phyloP scores from a whole-genome alignment of 768 basidiomycete species.

The Dendrothele bispora region DNA sequence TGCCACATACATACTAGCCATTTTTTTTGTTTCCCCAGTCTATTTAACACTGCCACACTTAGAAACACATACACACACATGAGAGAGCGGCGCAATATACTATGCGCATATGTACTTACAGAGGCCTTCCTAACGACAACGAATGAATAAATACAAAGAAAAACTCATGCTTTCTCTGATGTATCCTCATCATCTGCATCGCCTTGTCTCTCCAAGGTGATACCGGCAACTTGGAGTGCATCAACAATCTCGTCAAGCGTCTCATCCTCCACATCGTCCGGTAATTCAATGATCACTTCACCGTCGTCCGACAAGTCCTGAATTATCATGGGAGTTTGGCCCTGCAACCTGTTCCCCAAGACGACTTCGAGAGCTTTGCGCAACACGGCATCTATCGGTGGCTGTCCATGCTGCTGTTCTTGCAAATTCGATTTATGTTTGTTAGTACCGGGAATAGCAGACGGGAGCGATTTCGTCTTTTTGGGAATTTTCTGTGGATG shows the following conservation, averaged over 20 bases:
- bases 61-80: too few species aligned
- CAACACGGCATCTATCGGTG: conserved; percentile 19
- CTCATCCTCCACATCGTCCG: conserved; percentile 42
- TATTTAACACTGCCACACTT: too few species aligned
- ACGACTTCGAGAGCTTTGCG: conserved; percentile 28
- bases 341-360: conserved; percentile 16
- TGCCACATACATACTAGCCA: too few species aligned
- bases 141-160: too few species aligned
- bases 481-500: conserved; percentile 54
- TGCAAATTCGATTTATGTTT: conserved; percentile 19
- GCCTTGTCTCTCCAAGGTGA: conserved; percentile 44
- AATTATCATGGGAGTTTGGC: conserved; percentile 35
- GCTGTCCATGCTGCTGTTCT: conserved; percentile 25
- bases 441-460: conserved; percentile 8
- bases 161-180: too few species aligned
- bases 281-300: conserved; percentile 41
- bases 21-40: too few species aligned
- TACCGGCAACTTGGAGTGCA: conserved; percentile 54
- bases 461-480: conserved; percentile 48
- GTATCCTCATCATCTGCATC: conserved; percentile 27
- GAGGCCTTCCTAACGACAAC: too few species aligned
- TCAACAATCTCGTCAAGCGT: conserved; percentile 47
- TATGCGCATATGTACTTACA: too few species aligned
- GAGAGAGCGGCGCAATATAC: too few species aligned
- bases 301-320: conserved; percentile 40